These are phyloP conservation scores for Pythium plurisporium DNA, from an alignment of 352 stramenopile species.

Conservation along the genomic window DNA sequence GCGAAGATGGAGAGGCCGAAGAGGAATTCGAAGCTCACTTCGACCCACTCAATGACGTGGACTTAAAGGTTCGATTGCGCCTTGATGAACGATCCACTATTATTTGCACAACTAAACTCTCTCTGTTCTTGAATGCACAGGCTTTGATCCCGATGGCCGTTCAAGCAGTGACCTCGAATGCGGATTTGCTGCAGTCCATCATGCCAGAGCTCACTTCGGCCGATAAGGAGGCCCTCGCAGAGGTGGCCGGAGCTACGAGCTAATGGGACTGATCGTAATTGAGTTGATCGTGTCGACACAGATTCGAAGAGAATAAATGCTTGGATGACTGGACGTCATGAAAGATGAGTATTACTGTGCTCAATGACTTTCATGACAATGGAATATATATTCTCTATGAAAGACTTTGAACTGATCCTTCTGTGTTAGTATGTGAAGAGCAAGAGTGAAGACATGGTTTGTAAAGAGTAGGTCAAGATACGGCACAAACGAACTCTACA, in stretches of 20 bases:
- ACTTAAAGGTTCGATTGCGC: slow-evolving; percentile 51
- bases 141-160: slow-evolving; percentile 54
- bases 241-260: slow-evolving; percentile 26
- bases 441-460: too few relatives aligned
- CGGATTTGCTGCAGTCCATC: slow-evolving; percentile 51
- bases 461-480: too few relatives aligned
- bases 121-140: slow-evolving; percentile 19
- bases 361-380: too few relatives aligned
- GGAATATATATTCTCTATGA: too few relatives aligned
- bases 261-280: neutral
- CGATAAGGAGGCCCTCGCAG: slow-evolving; percentile 61
- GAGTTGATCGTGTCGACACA: neutral
- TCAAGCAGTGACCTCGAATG: slow-evolving; percentile 43
- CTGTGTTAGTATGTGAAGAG: too few relatives aligned
- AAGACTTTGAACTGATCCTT: too few relatives aligned
- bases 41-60: slow-evolving; percentile 72
- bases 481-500: too few relatives aligned
- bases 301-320: neutral
- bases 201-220: slow-evolving; percentile 60
- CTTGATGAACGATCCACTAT: too few relatives aligned
- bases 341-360: too few relatives aligned
- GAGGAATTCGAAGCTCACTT: slow-evolving; percentile 81
- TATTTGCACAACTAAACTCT: too few relatives aligned
- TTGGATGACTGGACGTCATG: too few relatives aligned
- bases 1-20: slow-evolving; percentile 48